phyloP scores from a whole-genome alignment of 2,329 filamentous ascomycete genomes.

The Talaromyces sp. region DNA sequence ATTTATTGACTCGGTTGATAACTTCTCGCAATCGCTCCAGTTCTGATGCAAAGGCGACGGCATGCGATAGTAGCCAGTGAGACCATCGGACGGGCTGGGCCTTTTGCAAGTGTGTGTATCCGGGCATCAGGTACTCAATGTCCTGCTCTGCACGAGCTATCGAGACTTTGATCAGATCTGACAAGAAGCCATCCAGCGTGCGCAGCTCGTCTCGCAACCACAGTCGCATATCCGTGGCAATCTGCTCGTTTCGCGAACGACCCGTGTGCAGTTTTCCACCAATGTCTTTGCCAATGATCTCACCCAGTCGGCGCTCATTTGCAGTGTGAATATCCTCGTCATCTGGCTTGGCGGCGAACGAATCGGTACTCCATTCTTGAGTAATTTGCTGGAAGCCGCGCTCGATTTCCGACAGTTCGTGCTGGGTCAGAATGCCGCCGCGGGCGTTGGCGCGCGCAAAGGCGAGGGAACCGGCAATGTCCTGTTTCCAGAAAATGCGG shows the following conservation, averaged over 20 bases:
- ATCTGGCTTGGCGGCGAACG: slow-evolving; percentile 34
- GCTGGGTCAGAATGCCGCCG: slow-evolving; percentile 65
- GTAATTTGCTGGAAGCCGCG: slow-evolving; percentile 59
- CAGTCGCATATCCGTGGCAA: slow-evolving; percentile 84
- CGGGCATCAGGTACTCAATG: slow-evolving; percentile 76
- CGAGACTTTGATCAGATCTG: slow-evolving; percentile 65
- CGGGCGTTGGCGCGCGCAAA: slow-evolving; percentile 77
- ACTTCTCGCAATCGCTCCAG: slow-evolving; percentile 72
- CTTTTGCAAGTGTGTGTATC: slow-evolving; percentile 83
- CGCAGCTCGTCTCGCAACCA: slow-evolving; percentile 76
- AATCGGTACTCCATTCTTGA: slow-evolving; percentile 39
- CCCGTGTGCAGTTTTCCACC: slow-evolving; percentile 87
- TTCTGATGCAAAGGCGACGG: slow-evolving; percentile 66
- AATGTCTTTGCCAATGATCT: slow-evolving; percentile 80
- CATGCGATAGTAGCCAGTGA: slow-evolving; percentile 76
- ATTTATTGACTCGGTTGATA: slow-evolving; percentile 66
- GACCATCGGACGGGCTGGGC: slow-evolving; percentile 77
- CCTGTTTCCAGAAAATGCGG: slow-evolving; percentile 70
- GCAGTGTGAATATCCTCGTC: slow-evolving; percentile 64
- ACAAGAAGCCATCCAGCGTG: slow-evolving; percentile 64
- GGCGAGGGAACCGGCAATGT: slow-evolving; percentile 75
- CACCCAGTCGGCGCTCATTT: slow-evolving; percentile 68
- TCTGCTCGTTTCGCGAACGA: slow-evolving; percentile 84
- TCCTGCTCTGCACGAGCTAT: slow-evolving; percentile 67
- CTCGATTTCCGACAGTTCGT: slow-evolving; percentile 72